Evolutionary conservation across 2,329 filamentous ascomycete genomes (phyloP).

Genomic region (Shiraia bambusicola): DNA sequence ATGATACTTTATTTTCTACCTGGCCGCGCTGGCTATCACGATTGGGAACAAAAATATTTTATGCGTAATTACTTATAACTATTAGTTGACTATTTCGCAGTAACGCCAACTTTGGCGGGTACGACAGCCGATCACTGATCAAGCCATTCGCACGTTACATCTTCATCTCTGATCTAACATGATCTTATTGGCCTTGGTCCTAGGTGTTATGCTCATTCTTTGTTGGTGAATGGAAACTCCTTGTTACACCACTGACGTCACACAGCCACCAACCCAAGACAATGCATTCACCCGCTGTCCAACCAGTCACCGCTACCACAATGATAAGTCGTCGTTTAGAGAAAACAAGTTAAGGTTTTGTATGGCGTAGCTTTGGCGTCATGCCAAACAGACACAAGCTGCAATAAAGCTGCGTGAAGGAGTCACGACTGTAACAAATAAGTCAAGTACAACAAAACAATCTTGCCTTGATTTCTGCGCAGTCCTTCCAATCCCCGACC

Average conservation of each 20-base stretch:
- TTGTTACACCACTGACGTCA: conserved; percentile 23
- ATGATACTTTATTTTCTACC: too few relatives aligned
- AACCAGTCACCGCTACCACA: conserved; percentile 17
- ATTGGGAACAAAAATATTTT: too few relatives aligned
- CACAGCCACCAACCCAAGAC: conserved; percentile 8
- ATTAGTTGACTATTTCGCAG: too few relatives aligned
- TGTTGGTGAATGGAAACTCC: neutral
- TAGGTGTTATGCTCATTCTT: neutral
- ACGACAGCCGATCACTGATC: too few relatives aligned
- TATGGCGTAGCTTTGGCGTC: conserved; percentile 26
- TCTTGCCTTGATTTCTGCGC: neutral
- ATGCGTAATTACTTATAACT: too few relatives aligned
- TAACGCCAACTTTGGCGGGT: too few relatives aligned
- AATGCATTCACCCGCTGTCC: conserved; percentile 15
- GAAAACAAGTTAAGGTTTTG: conserved; percentile 11
- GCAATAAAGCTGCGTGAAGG: conserved; percentile 9
- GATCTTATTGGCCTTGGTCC: too few relatives aligned
- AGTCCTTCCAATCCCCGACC: neutral
- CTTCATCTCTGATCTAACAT: too few relatives aligned
- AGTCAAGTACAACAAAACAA: conserved; percentile 1
- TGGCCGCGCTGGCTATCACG: too few relatives aligned
- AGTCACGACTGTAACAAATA: conserved; percentile 9
- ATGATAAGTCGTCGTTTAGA: conserved; percentile 3
- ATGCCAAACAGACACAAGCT: conserved; percentile 7
- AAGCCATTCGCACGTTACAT: too few relatives aligned